These are phyloP conservation scores for Epichloe sp. DNA, from an alignment of 2,329 filamentous ascomycete species.

Conservation along the genomic window DNA sequence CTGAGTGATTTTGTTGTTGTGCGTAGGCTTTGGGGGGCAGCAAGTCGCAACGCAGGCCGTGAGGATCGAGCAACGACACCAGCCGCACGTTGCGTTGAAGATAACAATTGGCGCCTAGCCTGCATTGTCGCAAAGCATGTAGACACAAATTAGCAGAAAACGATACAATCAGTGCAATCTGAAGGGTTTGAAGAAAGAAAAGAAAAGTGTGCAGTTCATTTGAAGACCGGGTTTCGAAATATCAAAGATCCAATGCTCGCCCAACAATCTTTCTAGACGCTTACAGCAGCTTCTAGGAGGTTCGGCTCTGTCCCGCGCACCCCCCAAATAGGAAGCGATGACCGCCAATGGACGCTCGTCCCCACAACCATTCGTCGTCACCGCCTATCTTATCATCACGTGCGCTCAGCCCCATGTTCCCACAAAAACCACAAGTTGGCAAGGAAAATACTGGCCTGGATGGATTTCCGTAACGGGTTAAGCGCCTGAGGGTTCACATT, in stretches of 20 bases:
- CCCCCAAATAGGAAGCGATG: not conserved
- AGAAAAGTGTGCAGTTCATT: not conserved
- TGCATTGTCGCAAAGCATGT: constrained; percentile 21
- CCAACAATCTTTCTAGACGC: constrained; percentile 8
- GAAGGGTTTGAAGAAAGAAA: constrained; percentile 1
- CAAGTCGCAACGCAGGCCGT: constrained; percentile 16
- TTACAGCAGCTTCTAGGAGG: constrained; percentile 26
- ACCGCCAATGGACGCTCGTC: not conserved
- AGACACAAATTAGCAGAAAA: not conserved
- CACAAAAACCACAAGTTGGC: constrained; percentile 6
- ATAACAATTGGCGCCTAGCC: constrained; percentile 26
- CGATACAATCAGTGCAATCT: not conserved
- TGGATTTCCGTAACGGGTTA: constrained; percentile 16
- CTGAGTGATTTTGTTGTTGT: constrained; percentile 9
- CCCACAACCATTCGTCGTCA: not conserved
- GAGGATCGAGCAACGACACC: constrained; percentile 17
- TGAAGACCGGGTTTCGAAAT: constrained; percentile 3
- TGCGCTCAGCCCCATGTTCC: constrained; percentile 21
- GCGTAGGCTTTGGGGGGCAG: constrained; percentile 11
- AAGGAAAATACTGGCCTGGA: constrained; percentile 7
- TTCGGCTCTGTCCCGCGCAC: constrained; percentile 16
- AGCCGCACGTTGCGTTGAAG: constrained; percentile 25
- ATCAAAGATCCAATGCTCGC: constrained; percentile 6
- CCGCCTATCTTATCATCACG: constrained; percentile 24
- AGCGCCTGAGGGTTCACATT: constrained; percentile 30